These are phyloP conservation scores for Neurospora sp. DNA, from an alignment of 495 filamentous ascomycete genomes.

Conservation along the genomic window DNA sequence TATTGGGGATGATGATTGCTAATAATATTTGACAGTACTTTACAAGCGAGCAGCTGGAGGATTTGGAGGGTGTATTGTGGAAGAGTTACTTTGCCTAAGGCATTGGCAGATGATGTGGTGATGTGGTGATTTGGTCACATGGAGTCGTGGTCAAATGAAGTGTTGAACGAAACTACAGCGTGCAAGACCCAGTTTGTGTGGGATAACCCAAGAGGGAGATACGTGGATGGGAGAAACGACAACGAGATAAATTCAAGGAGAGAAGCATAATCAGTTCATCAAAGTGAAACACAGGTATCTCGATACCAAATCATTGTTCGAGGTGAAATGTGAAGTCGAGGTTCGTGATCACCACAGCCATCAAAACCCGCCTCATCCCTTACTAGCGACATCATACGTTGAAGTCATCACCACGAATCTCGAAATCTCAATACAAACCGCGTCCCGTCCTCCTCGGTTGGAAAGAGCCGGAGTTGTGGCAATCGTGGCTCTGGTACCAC, in stretches of 20 bases:
- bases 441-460: neutral
- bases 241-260: neutral
- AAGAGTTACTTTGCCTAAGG: constrained; percentile 93
- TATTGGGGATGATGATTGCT: neutral
- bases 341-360: neutral
- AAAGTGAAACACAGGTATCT: neutral
- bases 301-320: neutral
- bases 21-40: constrained; percentile 58
- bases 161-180: neutral
- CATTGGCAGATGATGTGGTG: neutral
- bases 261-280: neutral
- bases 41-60: constrained; percentile 82
- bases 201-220: neutral
- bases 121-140: neutral
- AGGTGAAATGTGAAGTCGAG: neutral
- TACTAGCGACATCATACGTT: neutral
- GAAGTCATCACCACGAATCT: neutral
- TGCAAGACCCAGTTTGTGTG: neutral
- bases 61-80: constrained; percentile 94
- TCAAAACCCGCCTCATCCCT: neutral
- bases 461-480: neutral
- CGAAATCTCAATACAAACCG: neutral
- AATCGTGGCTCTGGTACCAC: neutral
- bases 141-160: neutral
- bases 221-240: neutral